Base-by-base conservation (phyloP, 2,329 filamentous ascomycete genomes). In the Helicocarpus griseus region DNA sequence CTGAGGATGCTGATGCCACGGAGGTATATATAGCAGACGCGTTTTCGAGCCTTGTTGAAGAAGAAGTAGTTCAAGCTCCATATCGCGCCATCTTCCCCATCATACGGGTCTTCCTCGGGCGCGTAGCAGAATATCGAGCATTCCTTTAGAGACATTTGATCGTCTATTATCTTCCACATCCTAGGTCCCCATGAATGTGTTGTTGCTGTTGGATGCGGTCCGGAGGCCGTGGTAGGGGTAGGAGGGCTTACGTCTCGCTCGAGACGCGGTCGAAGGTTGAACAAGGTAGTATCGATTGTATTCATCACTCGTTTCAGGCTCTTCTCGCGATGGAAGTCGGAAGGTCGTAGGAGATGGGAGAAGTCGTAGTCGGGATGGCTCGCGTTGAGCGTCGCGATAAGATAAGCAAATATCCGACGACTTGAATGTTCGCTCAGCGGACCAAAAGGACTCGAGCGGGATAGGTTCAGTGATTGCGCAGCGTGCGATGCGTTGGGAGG, bases 21-120 rank as follows among this genome's bases (percentile, higher is more conserved):
- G 43, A 96, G 80, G 63, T 96, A 94, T 43, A 98, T 74, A 66
- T 98, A 98, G 54, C 89, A 90, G 17, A 98, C 91, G 39, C 93
- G 83, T 74, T 97, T 97, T 64, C 85, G 79, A 24, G 83, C 77
- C 63, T 91, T 91, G 75, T 95, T 96, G 78, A 96, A 97, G 69
- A 97, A 95, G 74, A 98, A 95, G 70, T 95, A 96, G 68, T 97
- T 90, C 56, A 90, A 78, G 47, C 87, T 89, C 91, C 91, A 98
- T 56, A 98, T 90, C 8, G 90, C 86, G 55, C 88, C 87, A 63
- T 96, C 89, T 55, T 95, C 91, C 54, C 95, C 90, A 56, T 89
- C 89, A 61, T 94, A 95, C 0, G 89, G 89, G 63, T 95, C 90
- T 55, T 90, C 87, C 38, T 89, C 85, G 0, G 93, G 93, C 48